Conservation (phyloP, 2,329 filamentous ascomycete genomes). For the Pseudomassariella vexata region DNA sequence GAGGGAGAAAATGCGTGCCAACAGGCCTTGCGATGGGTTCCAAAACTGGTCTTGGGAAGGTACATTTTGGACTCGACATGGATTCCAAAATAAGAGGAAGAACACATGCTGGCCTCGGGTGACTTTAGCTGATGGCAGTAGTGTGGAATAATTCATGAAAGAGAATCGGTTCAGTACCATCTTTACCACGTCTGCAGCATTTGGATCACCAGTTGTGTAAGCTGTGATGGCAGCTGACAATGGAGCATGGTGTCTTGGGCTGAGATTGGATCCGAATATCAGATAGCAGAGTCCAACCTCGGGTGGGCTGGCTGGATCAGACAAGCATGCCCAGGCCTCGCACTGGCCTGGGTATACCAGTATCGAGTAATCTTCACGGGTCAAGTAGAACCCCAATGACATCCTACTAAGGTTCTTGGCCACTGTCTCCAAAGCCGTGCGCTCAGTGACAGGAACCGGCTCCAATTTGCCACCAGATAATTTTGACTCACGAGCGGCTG, state of each 20-base stretch:
- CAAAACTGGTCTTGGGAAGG: no score
- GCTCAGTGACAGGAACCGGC: constrained; percentile 6
- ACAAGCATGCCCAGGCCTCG: constrained; percentile 16
- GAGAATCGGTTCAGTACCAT: constrained; percentile 1
- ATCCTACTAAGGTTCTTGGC: constrained; percentile 13
- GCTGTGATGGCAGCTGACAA: constrained; percentile 5
- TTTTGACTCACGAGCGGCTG: constrained; percentile 10
- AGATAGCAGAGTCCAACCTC: constrained; percentile 15
- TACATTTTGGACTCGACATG: no score
- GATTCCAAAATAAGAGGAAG: constrained; percentile 4
- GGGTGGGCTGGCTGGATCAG: constrained; percentile 4
- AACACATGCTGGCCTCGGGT: constrained; percentile 5
- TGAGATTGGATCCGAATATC: constrained; percentile 14
- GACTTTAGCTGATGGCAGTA: not conserved
- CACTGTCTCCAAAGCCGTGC: constrained; percentile 15
- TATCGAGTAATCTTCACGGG: constrained; percentile 19
- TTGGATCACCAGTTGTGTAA: constrained; percentile 4
- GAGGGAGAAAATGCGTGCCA: constrained; percentile 2
- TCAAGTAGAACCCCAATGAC: constrained; percentile 18
- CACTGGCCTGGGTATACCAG: constrained; percentile 20
- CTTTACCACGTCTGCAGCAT: not conserved
- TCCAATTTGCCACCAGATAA: constrained; percentile 17
- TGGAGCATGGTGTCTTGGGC: constrained; percentile 15
- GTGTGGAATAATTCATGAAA: constrained; percentile 2
- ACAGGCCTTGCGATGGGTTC: not conserved